These are phyloP conservation scores for Daldinia eschscholtzii DNA, from an alignment of 2,329 filamentous ascomycete species.

Conservation along the genomic window DNA sequence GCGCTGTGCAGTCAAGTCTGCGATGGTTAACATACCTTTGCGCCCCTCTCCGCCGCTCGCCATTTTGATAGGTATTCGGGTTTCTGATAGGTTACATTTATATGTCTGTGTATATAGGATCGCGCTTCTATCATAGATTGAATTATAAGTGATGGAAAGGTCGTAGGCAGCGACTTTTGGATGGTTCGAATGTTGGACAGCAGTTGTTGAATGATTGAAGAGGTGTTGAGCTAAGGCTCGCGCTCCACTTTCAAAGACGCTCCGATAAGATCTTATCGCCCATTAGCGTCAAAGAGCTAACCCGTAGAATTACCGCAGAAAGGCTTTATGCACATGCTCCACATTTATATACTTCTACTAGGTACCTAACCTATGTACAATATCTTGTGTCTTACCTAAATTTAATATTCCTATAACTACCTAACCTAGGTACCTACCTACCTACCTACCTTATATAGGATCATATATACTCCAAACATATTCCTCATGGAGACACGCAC, in stretches of 20 bases:
- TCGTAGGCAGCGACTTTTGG: slow-evolving; percentile 15
- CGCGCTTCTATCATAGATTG: background rate
- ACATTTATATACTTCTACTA: background rate
- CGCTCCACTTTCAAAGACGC: background rate
- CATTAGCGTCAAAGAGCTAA: slow-evolving; percentile 13
- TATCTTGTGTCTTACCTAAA: no score
- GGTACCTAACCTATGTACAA: background rate
- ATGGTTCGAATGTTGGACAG: slow-evolving; percentile 24
- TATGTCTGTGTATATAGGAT: background rate
- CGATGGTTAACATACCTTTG: slow-evolving; percentile 44
- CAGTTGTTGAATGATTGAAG: slow-evolving; percentile 27
- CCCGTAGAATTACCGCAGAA: slow-evolving; percentile 23
- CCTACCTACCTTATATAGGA: no score
- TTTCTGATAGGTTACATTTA: slow-evolving; percentile 30
- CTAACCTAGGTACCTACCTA: background rate
- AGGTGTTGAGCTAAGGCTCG: slow-evolving; percentile 12
- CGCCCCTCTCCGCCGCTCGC: slow-evolving; percentile 48
- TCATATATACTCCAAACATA: no score
- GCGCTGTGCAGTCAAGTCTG: slow-evolving; percentile 17
- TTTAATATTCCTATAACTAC: no score
- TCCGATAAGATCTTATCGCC: slow-evolving; percentile 25
- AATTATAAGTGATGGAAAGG: slow-evolving; percentile 20
- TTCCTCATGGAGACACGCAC: background rate
- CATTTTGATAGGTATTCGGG: slow-evolving; percentile 39
- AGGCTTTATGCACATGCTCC: background rate